phyloP scores from a whole-genome alignment of 2,329 filamentous ascomycete genomes.

The Fusarium tuaranense region DNA sequence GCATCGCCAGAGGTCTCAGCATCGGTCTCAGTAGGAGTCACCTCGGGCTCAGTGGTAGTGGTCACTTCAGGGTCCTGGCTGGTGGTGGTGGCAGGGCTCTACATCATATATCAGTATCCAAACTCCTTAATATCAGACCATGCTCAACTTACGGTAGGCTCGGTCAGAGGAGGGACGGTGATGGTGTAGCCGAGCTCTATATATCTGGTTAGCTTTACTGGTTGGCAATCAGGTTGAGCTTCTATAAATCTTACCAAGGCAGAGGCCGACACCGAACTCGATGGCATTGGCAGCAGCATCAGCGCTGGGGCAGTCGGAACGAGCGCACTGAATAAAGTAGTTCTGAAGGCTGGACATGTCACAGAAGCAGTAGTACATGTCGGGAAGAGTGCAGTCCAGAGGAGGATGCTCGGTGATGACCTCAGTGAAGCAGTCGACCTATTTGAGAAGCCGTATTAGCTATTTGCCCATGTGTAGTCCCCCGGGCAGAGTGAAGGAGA shows the following conservation, averaged over 20 bases:
- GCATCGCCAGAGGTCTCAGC: background rate
- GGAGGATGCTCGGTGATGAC: constrained; percentile 42
- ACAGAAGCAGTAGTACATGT: constrained; percentile 47
- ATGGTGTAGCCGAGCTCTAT: background rate
- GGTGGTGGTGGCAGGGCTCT: background rate
- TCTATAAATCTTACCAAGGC: background rate
- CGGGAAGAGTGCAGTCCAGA: constrained; percentile 40
- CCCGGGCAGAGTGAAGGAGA: background rate
- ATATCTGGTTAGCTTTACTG: background rate
- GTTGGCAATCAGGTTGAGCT: background rate
- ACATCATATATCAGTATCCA: background rate
- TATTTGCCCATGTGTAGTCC: background rate
- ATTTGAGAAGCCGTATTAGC: background rate
- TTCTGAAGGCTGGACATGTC: constrained; percentile 34
- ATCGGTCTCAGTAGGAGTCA: background rate
- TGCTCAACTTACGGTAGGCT: background rate
- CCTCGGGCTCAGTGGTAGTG: background rate
- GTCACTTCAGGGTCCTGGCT: background rate
- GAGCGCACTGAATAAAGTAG: constrained; percentile 40
- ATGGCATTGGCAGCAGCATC: background rate
- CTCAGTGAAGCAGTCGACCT: constrained; percentile 38
- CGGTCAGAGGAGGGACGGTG: background rate
- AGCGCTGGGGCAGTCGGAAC: background rate
- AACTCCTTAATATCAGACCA: background rate
- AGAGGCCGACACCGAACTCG: background rate